Percentiles rank a stretch among this genome's conserved stretches.
phyloP scores from a whole-genome alignment of 805 yeast genomes.

The Candida khao-thaluensis region DNA sequence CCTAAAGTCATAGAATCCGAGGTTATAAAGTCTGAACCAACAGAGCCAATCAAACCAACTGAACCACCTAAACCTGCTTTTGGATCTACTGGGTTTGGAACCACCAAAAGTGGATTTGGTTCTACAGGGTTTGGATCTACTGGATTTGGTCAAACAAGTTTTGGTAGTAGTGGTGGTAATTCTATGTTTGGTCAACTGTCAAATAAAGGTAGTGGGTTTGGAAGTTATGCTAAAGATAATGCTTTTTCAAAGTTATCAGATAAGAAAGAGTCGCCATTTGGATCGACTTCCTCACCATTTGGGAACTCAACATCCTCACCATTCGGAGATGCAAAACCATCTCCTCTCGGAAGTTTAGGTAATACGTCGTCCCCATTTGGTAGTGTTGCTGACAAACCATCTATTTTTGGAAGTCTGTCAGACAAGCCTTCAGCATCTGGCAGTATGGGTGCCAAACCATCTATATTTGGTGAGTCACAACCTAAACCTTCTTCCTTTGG shows the following conservation, averaged over 20 bases:
- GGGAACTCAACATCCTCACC: not conserved
- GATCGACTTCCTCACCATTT: slow-evolving; percentile 7
- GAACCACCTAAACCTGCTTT: not conserved
- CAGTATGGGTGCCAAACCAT: slow-evolving; percentile 7
- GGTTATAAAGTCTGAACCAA: not conserved
- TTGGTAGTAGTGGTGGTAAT: slow-evolving; percentile 12
- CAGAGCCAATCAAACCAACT: not conserved
- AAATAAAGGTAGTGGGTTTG: slow-evolving; percentile 16
- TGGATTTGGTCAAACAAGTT: slow-evolving; percentile 6
- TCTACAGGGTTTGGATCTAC: slow-evolving; percentile 1
- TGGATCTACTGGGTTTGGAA: slow-evolving; percentile 15
- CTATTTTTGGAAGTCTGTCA: not conserved
- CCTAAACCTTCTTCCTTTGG: slow-evolving; percentile 10
- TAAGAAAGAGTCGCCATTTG: slow-evolving; percentile 18
- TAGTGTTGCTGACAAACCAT: not conserved
- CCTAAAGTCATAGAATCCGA: not conserved
- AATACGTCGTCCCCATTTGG: slow-evolving; percentile 12
- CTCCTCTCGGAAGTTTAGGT: slow-evolving; percentile 10
- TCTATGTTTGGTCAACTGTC: slow-evolving; percentile 8
- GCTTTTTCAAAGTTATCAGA: slow-evolving; percentile 8
- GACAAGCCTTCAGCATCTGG: slow-evolving; percentile 20
- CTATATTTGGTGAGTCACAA: not conserved
- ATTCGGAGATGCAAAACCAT: not conserved
- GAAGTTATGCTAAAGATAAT: slow-evolving; percentile 10
- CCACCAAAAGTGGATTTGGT: not conserved